Conservation (phyloP, 352 stramenopile genomes). For the Globisporangium megalacanthum region DNA sequence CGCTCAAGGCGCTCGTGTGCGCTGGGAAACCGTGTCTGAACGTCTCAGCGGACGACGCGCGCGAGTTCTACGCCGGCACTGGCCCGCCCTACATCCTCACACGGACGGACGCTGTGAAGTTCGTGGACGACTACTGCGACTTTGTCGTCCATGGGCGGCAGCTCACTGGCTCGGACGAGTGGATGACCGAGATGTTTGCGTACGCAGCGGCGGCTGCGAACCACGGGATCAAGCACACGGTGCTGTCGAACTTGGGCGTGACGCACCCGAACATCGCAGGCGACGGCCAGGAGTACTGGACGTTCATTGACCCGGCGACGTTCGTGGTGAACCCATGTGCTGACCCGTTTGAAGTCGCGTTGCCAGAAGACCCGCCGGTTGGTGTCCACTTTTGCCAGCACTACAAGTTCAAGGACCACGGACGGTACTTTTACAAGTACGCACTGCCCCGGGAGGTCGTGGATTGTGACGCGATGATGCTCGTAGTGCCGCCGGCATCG, state of each 20-base stretch:
- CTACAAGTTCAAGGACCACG: slow-evolving; percentile 20
- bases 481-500: slow-evolving; percentile 27
- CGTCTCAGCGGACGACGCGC: slow-evolving; percentile 26
- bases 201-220: slow-evolving; percentile 45
- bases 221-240: slow-evolving; percentile 49
- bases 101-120: background rate
- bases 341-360: slow-evolving; percentile 20
- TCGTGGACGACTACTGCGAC: slow-evolving; percentile 27
- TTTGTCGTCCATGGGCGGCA: slow-evolving; percentile 15
- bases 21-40: slow-evolving; percentile 22
- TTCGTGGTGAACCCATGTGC: slow-evolving; percentile 28
- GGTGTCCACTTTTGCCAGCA: slow-evolving; percentile 50
- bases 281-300: slow-evolving; percentile 32
- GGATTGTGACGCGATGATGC: slow-evolving; percentile 31
- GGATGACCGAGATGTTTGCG: slow-evolving; percentile 61
- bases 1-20: slow-evolving; percentile 30
- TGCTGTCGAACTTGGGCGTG: slow-evolving; percentile 35
- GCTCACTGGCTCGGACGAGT: slow-evolving; percentile 14
- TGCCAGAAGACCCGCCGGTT: slow-evolving; percentile 34
- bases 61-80: slow-evolving; percentile 38
- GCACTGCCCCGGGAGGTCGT: slow-evolving; percentile 29
- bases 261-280: slow-evolving; percentile 31
- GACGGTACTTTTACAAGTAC: slow-evolving; percentile 54
- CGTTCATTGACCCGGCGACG: slow-evolving; percentile 20
- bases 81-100: slow-evolving; percentile 63